These are phyloP conservation scores for Erythrobasidium hasegawianum DNA, from an alignment of 1,284 basidiomycete genomes.

Conservation along the genomic window DNA sequence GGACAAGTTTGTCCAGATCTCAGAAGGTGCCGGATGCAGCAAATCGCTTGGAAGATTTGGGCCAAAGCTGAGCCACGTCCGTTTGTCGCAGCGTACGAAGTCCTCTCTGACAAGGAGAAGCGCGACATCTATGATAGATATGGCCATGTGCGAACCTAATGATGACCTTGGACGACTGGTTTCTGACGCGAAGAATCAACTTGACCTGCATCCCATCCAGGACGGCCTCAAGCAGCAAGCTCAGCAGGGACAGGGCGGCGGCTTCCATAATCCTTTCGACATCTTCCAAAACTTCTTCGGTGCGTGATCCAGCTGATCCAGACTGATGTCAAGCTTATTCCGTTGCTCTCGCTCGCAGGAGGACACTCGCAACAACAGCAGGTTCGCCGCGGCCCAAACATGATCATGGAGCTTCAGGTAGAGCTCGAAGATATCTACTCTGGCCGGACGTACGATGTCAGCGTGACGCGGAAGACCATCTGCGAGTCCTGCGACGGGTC, in stretches of 20 bases:
- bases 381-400: slow-evolving; percentile 73
- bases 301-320: slow-evolving; percentile 47
- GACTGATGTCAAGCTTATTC: slow-evolving; percentile 57
- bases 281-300: slow-evolving; percentile 90
- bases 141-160: slow-evolving; percentile 18
- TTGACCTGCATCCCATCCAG: slow-evolving; percentile 47
- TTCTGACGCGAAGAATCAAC: background rate
- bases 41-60: slow-evolving; percentile 40
- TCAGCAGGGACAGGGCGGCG: slow-evolving; percentile 57
- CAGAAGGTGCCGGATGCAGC: slow-evolving; percentile 60
- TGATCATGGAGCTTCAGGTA: slow-evolving; percentile 81
- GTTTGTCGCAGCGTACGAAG: slow-evolving; percentile 72
- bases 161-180: background rate
- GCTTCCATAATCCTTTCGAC: slow-evolving; percentile 79
- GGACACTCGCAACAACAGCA: slow-evolving; percentile 57
- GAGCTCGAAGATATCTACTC: slow-evolving; percentile 75
- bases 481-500: slow-evolving; percentile 90
- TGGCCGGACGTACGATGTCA: slow-evolving; percentile 56
- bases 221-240: slow-evolving; percentile 85
- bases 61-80: slow-evolving; percentile 18
- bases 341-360: slow-evolving; percentile 1
- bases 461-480: slow-evolving; percentile 78
- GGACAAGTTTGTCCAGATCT: slow-evolving; percentile 80
- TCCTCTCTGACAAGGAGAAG: slow-evolving; percentile 83
- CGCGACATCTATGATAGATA: slow-evolving; percentile 73